phyloP scores from a whole-genome alignment of 1,139 yeast genomes.

The Pneumocystis carinii region DNA sequence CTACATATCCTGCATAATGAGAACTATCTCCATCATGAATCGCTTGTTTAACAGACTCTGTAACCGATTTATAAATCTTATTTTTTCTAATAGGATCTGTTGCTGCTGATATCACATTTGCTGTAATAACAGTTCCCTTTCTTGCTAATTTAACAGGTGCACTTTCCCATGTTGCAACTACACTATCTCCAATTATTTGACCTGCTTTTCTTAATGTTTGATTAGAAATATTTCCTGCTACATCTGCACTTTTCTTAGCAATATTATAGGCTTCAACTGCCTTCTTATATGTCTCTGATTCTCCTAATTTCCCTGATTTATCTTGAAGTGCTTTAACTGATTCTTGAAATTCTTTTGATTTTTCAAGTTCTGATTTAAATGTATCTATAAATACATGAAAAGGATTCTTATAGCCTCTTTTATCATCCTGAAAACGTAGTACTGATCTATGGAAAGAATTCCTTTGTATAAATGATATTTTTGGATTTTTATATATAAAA shows the following conservation, averaged over 20 bases:
- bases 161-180: constrained; percentile 91
- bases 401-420: constrained; percentile 30
- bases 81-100: constrained; percentile 92
- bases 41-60: constrained; percentile 57
- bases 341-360: constrained; percentile 76
- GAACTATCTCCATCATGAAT: constrained; percentile 84
- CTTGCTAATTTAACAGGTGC: constrained; percentile 82
- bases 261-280: constrained; percentile 84
- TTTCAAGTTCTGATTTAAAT: constrained; percentile 78
- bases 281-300: constrained; percentile 79
- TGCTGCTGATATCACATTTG: constrained; percentile 43
- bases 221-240: constrained; percentile 42
- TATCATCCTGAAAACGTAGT: background rate
- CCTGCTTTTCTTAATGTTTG: constrained; percentile 76
- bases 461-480: background rate
- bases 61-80: constrained; percentile 48
- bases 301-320: constrained; percentile 90
- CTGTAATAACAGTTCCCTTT: constrained; percentile 57
- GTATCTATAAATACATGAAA: constrained; percentile 87
- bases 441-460: background rate
- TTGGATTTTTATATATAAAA: background rate
- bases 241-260: constrained; percentile 29
- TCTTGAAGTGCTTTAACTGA: constrained; percentile 90
- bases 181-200: constrained; percentile 82
- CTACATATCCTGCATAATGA: constrained; percentile 83